phyloP scores from a whole-genome alignment of 2,329 filamentous ascomycete genomes.

The Massarina eburnea region DNA sequence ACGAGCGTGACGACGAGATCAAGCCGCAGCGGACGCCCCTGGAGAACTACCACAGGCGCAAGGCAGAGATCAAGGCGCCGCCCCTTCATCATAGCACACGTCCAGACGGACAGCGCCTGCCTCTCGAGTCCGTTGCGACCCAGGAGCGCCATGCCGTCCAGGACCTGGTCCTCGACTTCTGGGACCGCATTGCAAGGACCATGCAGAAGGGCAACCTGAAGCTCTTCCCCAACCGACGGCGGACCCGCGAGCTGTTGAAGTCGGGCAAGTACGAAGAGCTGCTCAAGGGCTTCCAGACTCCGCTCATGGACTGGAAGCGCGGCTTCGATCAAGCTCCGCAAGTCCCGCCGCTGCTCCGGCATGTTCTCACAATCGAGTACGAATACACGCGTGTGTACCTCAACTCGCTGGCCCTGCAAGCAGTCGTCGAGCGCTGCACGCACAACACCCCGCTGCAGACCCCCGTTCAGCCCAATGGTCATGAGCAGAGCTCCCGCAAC shows the following conservation, averaged over 20 bases:
- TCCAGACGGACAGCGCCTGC: slow-evolving; percentile 39
- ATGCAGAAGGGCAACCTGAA: slow-evolving; percentile 90
- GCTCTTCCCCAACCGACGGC: slow-evolving; percentile 82
- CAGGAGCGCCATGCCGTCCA: slow-evolving; percentile 46
- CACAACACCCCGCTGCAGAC: slow-evolving; percentile 60
- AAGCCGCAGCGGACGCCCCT: slow-evolving; percentile 31
- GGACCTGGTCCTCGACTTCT: slow-evolving; percentile 73
- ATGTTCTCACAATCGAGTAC: slow-evolving; percentile 90
- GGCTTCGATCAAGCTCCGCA: slow-evolving; percentile 76
- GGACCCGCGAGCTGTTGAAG: slow-evolving; percentile 86
- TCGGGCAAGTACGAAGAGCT: slow-evolving; percentile 80
- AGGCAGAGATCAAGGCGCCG: slow-evolving; percentile 36
- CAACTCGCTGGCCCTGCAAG: slow-evolving; percentile 91
- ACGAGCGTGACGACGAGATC: slow-evolving; percentile 32
- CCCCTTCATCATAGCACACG: slow-evolving; percentile 39
- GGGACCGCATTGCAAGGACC: slow-evolving; percentile 88
- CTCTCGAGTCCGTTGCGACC: slow-evolving; percentile 38
- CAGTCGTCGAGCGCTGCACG: slow-evolving; percentile 89
- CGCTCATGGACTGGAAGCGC: slow-evolving; percentile 75
- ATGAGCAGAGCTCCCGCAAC: slow-evolving; percentile 5
- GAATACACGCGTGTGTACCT: slow-evolving; percentile 94
- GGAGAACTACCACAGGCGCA: slow-evolving; percentile 40
- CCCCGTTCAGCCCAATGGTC: slow-evolving; percentile 33
- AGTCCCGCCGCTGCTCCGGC: slow-evolving; percentile 62
- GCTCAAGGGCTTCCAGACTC: slow-evolving; percentile 77